Base-by-base conservation (phyloP, 1,284 basidiomycete species). In the Chiua sp. region DNA sequence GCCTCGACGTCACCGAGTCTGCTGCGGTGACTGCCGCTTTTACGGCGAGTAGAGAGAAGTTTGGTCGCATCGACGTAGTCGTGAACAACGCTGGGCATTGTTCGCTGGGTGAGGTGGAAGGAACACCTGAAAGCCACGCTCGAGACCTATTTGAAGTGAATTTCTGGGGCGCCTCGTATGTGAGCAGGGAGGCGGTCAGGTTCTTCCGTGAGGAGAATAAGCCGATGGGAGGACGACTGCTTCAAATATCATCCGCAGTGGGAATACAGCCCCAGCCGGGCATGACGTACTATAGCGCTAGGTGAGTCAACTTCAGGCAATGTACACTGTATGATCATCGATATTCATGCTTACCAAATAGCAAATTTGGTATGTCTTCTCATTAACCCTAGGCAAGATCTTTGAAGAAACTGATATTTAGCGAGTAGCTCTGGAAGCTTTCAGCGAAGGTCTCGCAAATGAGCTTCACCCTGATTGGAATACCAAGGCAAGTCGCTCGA, bases 61-160 rank as follows among this genome's bases (percentile, higher is more conserved):
- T 80, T 57, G 80, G 79, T 15, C 67, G 75, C n/a, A 57, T 81
- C 51, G 78, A 81, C 57, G 71, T 80, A 23, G 79, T 82, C 7
- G 73, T 79, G 51, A 82, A 79, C 67, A 82, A 81, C 55, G 79
- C 80, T 1, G 68, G 69, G 7, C 51, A 60, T 12, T 23, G 47
- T 3, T 49, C 54, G 5, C 0, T 56, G 2, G 49, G 51, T 3
- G 69, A 72, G 28, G 39, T 59, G 1, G 70, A 71, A 22, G 57
- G 59, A 15, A 55, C 49, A 4, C 5, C 37, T 15, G 72, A 77
- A 0, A 61, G 60, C n/a, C 54, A 7, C 3, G 74, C 70, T 1
- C 67, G 72, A 2, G 33, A 33, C 7, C 13, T 76, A 26, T 73
- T 79, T 46, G 77, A 79, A 35, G 68, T 73, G 20, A 70, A 77